Evolutionary conservation across 805 yeast genomes (phyloP), one percentile per base, ranked within the genome.

Genomic region (Spathaspora hagerdaliae): DNA sequence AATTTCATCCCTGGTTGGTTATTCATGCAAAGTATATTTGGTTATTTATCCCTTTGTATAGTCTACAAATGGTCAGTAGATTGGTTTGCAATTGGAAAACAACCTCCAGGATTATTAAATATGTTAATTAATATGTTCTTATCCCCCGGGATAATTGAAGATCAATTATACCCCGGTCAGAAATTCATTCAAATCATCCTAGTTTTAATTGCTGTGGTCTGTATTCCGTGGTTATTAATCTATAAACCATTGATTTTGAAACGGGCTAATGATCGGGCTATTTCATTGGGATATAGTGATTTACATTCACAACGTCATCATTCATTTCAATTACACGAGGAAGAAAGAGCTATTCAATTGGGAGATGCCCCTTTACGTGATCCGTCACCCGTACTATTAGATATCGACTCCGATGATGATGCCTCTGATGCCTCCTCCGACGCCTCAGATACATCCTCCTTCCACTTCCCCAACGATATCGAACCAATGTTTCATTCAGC

Each of bases 41-140:
- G 91, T 12, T 85, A 85, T 58, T 68, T 85, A 39, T 71, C 85
- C 5, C 49, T 83, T n/a, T 71, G 82, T 36, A 83, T 85, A 50
- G 73, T 85, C 36, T 85, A 83, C 67, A 85, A 85, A 63, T 85
- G 91, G 91, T 67, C 79, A 35, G 75, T 79, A 38, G 85, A 85
- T 60, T 85, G 91, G 91, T 63, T 79, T 34, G 78, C 70, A 19
- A 77, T 71, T n/a, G 77, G 61, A 1, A 76, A 73, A 46, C 82
- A 81, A 37, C 87, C 91, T 2, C 91, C 91, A 6, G 83, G 87
- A 34, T 69, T 85, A 53, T 75, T 85, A 51, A 83, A 85, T 60
- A 85, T 83, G 87, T 69, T 85, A 57, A 85, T 85, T 51, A 79
- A 79, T 55, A 85, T 85, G 91, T 84, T 84, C 54, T 72, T 85